These are phyloP conservation scores for Telfairia occidentalis DNA, from an alignment of 331 rosid species.

Conservation along the genomic window DNA sequence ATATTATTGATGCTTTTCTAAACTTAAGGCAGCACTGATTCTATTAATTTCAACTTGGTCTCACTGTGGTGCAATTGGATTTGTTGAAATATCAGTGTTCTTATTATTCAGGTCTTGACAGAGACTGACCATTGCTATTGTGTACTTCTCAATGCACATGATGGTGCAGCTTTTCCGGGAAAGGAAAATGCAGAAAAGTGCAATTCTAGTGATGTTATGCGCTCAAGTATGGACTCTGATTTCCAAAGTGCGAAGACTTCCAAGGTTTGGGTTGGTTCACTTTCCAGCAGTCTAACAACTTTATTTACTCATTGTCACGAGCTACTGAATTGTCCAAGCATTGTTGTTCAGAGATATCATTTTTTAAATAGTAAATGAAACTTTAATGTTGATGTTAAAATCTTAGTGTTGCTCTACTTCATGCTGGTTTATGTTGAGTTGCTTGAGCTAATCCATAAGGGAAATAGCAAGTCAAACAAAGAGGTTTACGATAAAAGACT, in stretches of 20 bases:
- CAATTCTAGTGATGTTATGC: conserved; percentile 33
- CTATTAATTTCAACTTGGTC: background rate
- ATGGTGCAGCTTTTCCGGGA: conserved; percentile 88
- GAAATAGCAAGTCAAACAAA: background rate
- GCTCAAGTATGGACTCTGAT: conserved; percentile 23
- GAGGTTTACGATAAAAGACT: background rate
- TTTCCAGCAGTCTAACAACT: conserved; percentile 1
- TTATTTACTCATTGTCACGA: background rate
- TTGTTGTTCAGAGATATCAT: background rate
- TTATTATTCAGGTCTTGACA: conserved; percentile 63
- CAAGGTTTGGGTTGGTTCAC: conserved; percentile 34
- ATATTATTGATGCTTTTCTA: background rate
- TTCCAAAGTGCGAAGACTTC: conserved; percentile 30
- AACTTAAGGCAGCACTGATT: background rate
- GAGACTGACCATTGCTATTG: conserved; percentile 91
- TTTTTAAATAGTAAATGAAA: background rate
- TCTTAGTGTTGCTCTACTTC: background rate
- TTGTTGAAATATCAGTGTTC: background rate
- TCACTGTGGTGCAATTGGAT: background rate
- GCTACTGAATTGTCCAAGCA: background rate
- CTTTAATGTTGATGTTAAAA: background rate
- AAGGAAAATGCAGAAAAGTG: conserved; percentile 33
- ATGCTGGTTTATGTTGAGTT: conserved; percentile 1
- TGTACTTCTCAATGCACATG: conserved; percentile 93
- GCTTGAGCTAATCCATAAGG: background rate